Conservation (phyloP, 1,139 yeast species). For the Magnusiomyces fungicola region DNA sequence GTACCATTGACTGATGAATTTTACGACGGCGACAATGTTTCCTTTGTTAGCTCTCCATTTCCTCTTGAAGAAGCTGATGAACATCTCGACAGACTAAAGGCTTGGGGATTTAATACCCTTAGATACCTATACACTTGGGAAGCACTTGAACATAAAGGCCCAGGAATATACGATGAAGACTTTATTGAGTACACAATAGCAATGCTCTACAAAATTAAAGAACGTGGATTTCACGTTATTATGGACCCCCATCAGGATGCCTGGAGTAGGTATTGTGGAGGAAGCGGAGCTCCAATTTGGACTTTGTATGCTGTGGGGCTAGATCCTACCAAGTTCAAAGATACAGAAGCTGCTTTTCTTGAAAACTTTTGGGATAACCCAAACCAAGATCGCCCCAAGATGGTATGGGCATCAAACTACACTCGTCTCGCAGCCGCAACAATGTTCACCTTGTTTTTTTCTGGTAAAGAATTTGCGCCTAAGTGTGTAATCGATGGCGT, state of each 20-base stretch:
- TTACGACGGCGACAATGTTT: slow-evolving; percentile 59
- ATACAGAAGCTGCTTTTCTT: slow-evolving; percentile 66
- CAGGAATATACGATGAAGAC: slow-evolving; percentile 76
- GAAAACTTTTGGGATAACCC: slow-evolving; percentile 38
- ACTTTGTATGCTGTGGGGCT: slow-evolving; percentile 81
- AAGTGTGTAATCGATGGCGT: slow-evolving; percentile 58
- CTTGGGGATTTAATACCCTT: slow-evolving; percentile 73
- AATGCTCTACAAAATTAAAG: slow-evolving; percentile 48
- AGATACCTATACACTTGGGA: slow-evolving; percentile 84
- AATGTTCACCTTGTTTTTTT: slow-evolving; percentile 80
- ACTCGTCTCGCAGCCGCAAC: slow-evolving; percentile 64
- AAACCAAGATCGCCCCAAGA: slow-evolving; percentile 43
- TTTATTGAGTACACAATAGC: slow-evolving; percentile 63
- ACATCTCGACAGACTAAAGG: slow-evolving; percentile 60
- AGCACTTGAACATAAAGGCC: slow-evolving; percentile 80
- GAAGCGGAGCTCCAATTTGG: slow-evolving; percentile 93
- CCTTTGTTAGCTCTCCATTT: slow-evolving; percentile 76
- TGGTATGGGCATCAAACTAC: slow-evolving; percentile 90
- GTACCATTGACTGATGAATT: slow-evolving; percentile 42
- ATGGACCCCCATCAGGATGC: slow-evolving; percentile 89
- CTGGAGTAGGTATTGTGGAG: slow-evolving; percentile 83
- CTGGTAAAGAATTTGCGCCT: slow-evolving; percentile 65
- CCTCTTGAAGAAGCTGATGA: slow-evolving; percentile 61
- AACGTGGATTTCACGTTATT: slow-evolving; percentile 68
- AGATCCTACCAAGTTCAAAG: slow-evolving; percentile 55